Base-by-base conservation (phyloP, 2,329 filamentous ascomycete genomes). In the Macrophomina pseudophaseolina region DNA sequence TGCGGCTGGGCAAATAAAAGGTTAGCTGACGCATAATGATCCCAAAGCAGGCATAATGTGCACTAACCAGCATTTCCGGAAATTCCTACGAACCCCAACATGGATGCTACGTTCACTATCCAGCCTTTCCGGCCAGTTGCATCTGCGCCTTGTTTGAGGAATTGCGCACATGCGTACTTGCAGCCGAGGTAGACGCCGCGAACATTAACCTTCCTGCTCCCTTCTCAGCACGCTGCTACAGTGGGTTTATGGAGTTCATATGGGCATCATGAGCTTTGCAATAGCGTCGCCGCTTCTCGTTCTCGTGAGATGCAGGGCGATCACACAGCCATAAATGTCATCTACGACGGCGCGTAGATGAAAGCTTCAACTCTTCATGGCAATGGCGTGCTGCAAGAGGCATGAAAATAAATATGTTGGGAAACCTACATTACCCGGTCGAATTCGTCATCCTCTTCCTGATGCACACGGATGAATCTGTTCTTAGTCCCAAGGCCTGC, bases 181-280 rank as follows among this genome's bases (percentile, higher is more conserved):
- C 73, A 78, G 9, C 79, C 75, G 12, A 80, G 72, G 65, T 80
- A 81, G 5, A 80, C 74, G 6, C 75, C 74, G 35, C 75, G 76
- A 12, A 73, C 71, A 69, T 80, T 80, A 35, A 80, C 73, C 7
- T 69, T 68, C 71, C 79, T 74, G 11, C 7, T 18, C 12, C n/a
- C 18, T 9, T 60, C 23, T 23, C 40, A 44, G 28, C 54, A 32
- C 38, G 2, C 9, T 1, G 33, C 28, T 32, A 18, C 6, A 11
- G 5, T 18, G 32, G n/a, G 11, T 12, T 23, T 23, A 3, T 23
- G 23, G 23, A 23, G 3, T 23, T 23, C 23, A 23, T 23, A 23
- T 23, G 23, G 23, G 23, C 23, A 23, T 23, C 23, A 23, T 23
- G 23, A 23, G 23, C 23, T 23, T 23, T 23, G 23, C 23, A 23